Evolutionary conservation across 139 green algal genomes (phyloP), one percentile per base, ranked within the genome.

Genomic region (Marvania coccoides): DNA sequence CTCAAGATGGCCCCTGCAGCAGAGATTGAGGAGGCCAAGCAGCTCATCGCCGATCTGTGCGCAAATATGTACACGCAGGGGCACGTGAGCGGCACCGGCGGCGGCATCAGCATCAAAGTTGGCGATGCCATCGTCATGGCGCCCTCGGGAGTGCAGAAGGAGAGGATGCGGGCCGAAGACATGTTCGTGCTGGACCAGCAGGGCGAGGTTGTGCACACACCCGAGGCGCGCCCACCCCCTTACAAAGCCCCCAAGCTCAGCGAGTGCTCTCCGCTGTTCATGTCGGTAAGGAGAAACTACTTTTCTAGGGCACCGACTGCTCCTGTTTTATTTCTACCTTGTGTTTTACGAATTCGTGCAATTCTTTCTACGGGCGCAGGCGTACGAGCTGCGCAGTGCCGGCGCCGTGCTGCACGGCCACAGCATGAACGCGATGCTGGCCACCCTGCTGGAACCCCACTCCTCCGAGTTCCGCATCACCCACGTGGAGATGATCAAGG

Each of bases 401-500:
- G 91, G 92, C 15, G 92, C 91, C 4, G 90, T 97, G 10, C 82
- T 97, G 47, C 92, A 98, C 83, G 88, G 80, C 68, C 92, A 98
- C 77, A 89, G 79, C 24, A 71, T 93, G 33, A 88, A 93, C 47
- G 81, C 90, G 5, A 74, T 95, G 12, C 63, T 98, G 74, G 92
- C 88, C 14, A 97, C 90, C 4, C 75, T 97, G 62, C 63, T 98
- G 26, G 78, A 93, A 64, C 83, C 85, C 0, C 31, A 77, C 1
- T 33, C 47, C 42, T 74, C 51, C 12, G 89, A 96, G 77, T 96
- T 98, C 72, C 66, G 47, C 0, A 74, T 95, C 36, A 96, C 92
- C 0, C 84, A 97, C 70, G 63, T 96, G 30, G 92, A 98, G 70
- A 98, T 98, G 92, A 95, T 98, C 76, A 98, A 98, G 85, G 88